Conservation (phyloP, 2,329 filamentous ascomycete species). For the Pleomassaria siparia region DNA sequence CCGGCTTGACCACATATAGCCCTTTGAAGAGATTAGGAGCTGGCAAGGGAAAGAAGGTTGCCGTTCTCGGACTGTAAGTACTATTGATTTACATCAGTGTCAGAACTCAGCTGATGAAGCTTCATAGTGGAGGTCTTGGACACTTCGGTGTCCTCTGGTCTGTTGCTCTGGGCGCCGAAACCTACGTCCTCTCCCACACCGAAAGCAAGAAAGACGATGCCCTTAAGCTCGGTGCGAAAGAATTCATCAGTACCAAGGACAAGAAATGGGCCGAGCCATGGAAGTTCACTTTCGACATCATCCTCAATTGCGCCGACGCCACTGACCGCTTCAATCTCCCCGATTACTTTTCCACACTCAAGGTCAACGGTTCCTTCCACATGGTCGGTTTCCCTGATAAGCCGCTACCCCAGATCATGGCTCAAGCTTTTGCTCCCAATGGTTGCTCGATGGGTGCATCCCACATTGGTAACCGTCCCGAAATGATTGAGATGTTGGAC, state of each 20-base stretch:
- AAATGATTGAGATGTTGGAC: slow-evolving; percentile 56
- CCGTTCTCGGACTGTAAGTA: slow-evolving; percentile 65
- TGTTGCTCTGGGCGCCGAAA: slow-evolving; percentile 60
- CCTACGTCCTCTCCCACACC: slow-evolving; percentile 63
- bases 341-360: slow-evolving; percentile 76
- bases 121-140: slow-evolving; percentile 49
- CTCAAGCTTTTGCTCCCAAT: slow-evolving; percentile 74
- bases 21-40: slow-evolving; percentile 75
- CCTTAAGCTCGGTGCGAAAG: slow-evolving; percentile 60
- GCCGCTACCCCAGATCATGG: slow-evolving; percentile 68
- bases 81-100: background rate
- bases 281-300: slow-evolving; percentile 69
- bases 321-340: slow-evolving; percentile 68
- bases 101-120: slow-evolving; percentile 10
- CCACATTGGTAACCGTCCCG: slow-evolving; percentile 53
- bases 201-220: slow-evolving; percentile 63
- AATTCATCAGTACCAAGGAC: slow-evolving; percentile 60
- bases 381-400: slow-evolving; percentile 79
- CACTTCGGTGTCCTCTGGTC: slow-evolving; percentile 54
- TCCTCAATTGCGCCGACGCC: slow-evolving; percentile 73
- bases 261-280: slow-evolving; percentile 60
- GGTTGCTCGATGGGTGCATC: slow-evolving; percentile 59
- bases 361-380: slow-evolving; percentile 79
- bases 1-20: slow-evolving; percentile 77
- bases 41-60: slow-evolving; percentile 78